These are phyloP conservation scores for Skeletonema tropicum DNA, from an alignment of 108 stramenopile genomes.

Conservation along the genomic window DNA sequence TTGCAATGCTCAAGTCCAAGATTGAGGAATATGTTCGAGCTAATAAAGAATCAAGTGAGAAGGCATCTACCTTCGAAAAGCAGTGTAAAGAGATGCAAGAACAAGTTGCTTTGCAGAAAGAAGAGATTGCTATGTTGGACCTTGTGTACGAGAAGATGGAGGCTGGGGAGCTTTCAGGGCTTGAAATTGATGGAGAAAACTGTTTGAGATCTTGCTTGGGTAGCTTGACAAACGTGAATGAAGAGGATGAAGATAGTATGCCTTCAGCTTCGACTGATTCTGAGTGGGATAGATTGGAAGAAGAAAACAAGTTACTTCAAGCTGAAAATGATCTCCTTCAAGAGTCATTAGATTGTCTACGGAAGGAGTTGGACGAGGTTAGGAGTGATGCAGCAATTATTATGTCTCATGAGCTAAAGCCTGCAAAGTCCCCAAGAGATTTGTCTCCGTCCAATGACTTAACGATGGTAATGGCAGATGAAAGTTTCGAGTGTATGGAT, in stretches of 20 bases:
- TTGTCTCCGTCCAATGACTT: neutral
- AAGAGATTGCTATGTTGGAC: neutral
- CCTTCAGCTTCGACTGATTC: too few species aligned
- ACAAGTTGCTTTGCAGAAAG: neutral
- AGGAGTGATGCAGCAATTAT: neutral
- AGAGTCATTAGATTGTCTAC: neutral
- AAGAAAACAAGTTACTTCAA: neutral
- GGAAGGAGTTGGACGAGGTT: neutral
- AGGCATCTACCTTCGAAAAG: neutral
- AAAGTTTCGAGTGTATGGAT: neutral
- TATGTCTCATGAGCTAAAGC: neutral
- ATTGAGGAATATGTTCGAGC: neutral
- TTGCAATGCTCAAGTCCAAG: neutral
- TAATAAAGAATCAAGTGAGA: neutral
- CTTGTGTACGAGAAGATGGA: neutral
- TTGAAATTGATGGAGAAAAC: constrained; percentile 1
- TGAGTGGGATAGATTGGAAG: constrained; percentile 1
- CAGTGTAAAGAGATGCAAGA: neutral
- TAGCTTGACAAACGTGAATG: neutral
- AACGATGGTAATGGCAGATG: constrained; percentile 1
- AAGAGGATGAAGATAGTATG: neutral
- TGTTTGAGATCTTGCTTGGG: constrained; percentile 3
- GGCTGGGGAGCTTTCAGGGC: neutral
- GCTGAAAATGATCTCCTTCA: neutral
- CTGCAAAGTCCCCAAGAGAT: neutral